Evolutionary conservation across 257 asterid genomes (phyloP).

Genomic region (Solanum infundibuliforme): DNA sequence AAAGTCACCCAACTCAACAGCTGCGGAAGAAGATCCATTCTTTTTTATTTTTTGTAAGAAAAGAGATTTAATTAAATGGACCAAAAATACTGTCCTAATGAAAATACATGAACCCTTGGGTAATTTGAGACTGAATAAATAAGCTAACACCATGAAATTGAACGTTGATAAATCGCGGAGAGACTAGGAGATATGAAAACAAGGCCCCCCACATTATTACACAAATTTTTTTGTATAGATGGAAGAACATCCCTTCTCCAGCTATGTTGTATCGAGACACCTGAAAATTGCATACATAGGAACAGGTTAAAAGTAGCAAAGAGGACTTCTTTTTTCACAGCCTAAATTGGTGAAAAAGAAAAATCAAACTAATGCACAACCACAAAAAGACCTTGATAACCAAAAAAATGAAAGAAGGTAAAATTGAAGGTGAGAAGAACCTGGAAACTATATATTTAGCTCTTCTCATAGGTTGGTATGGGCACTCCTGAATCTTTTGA

Average conservation of each 20-base stretch:
- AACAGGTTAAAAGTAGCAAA: background rate
- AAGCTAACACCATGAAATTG: background rate
- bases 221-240: background rate
- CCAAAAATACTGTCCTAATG: background rate
- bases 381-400: background rate
- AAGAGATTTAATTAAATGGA: too few relatives aligned
- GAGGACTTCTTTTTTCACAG: background rate
- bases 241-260: background rate
- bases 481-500: conserved; percentile 59
- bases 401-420: background rate
- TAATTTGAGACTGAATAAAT: background rate
- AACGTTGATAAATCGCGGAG: background rate
- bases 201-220: background rate
- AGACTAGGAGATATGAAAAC: background rate
- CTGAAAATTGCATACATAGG: background rate
- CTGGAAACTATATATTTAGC: conserved; percentile 12
- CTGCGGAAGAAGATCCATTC: background rate
- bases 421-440: background rate
- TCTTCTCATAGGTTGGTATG: conserved; percentile 54
- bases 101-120: background rate
- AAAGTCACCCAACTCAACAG: background rate
- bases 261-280: background rate
- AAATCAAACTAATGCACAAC: background rate
- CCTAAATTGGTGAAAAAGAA: background rate
- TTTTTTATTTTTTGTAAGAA: too few relatives aligned